Base-by-base conservation (phyloP, 768 basidiomycete species). In the Hericium alpestre region DNA sequence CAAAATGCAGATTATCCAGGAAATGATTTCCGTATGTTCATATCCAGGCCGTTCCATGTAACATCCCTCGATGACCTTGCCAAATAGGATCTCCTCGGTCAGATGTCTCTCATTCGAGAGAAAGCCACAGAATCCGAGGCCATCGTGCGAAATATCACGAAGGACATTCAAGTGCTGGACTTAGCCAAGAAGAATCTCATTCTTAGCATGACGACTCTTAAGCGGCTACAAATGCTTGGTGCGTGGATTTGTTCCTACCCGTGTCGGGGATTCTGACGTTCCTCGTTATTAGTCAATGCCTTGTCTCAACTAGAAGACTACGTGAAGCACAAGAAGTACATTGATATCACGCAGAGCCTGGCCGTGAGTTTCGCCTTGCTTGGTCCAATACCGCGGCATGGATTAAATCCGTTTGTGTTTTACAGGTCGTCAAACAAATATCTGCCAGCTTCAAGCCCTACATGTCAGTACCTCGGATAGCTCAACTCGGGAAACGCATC, bases 111-210 rank as follows among this genome's bases (percentile, higher is more conserved):
- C 56, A 96, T 98, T 62, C 82, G 93, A 47, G 93, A 97, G 71
- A 97, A 97, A 67, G 93, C 95, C 0, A 90, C 92, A 1, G 96
- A 99, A 67, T 93, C 92, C 2, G 96, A 98, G 65, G 93, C 93
- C 1, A 91, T 98, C 51, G 96, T 98, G 23, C 80, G 88, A 54
- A 84, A 91, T 63, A 96, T 98, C 62, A 99, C 96, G 2, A 87
- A 90, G 62, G 96, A 99, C 70, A 98, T 99, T 51, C 94, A 97
- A 68, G 81, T 87, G 4, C 77, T 99, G 37, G 96, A 98, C 69
- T 73, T 89, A 38, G 93, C 92, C 16, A 97, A 98, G 79, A 86
- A 84, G 72, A 96, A 98, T 66, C 79, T 99, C 52, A 86, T 90
- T 18, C 72, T 81, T 23, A 90, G 89, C 64, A 93, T 98, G 82